Evolutionary conservation across 495 filamentous ascomycete species (phyloP), one percentile per base, ranked within the genome.

Genomic region (Penicillium silybi): DNA sequence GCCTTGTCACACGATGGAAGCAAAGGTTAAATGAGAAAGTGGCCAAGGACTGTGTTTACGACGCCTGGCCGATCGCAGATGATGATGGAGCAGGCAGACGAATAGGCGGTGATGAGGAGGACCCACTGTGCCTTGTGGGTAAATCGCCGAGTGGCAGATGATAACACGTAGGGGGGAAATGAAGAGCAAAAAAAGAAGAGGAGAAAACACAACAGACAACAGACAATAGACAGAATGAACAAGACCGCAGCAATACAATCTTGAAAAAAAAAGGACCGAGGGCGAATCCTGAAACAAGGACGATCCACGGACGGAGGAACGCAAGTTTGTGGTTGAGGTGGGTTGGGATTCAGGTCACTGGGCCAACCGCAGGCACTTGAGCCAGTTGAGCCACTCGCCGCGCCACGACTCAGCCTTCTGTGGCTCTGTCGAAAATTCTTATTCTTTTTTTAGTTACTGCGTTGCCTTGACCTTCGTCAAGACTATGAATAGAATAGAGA

Each of bases 291-390:
- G 43, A 45, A 45, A 45, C 43, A 32, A 1, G 19, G n/a, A 26
- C 19, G 53, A 63, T 51, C 60, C 60, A 44, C 53, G 60, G 57
- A 8, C 46, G 42, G 20, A 7, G 37, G 25, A 44, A 44, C 22
- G 34, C n/a, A 27, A 29, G 13, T 22, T 46, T 44, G 58, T 40
- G 42, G 16, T 38, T 52, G 35, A 41, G 11, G 42, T 41, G 53
- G 43, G 42, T 2, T 34, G 44, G 52, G 17, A 38, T 34, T 20
- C 10, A 22, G 42, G 52, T 72, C 68, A 62, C 67, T 70, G 61
- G 69, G 69, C 69, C 69, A 72, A 72, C 69, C 44, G 25, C 18
- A 50, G 39, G 43, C 53, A 61, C 47, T 39, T 10, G 18, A 17
- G 11, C 26, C 26, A 29, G 11, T 9, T 29, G 7, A 29, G 29